These are phyloP conservation scores for Epipyxis sp. DNA, from an alignment of 108 stramenopile species.

Conservation along the genomic window DNA sequence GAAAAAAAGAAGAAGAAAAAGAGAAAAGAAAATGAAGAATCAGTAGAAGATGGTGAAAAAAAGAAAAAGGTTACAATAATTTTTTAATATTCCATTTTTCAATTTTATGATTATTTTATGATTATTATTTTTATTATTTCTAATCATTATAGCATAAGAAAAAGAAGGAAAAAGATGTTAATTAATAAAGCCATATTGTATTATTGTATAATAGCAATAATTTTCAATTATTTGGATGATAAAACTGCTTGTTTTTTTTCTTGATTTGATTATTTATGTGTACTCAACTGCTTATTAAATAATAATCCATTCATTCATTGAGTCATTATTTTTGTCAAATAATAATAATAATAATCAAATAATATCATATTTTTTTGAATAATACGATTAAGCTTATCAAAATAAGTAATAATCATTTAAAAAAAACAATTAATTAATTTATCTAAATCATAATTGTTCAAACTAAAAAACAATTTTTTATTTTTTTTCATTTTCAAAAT, in stretches of 20 bases:
- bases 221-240: too few species aligned
- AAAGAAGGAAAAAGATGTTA: too few species aligned
- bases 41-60: background rate
- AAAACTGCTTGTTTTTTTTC: too few species aligned
- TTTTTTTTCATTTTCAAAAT: background rate
- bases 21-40: background rate
- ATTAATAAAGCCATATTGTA: too few species aligned
- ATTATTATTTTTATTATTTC: too few species aligned
- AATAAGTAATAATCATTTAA: background rate
- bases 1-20: background rate
- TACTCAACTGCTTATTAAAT: too few species aligned
- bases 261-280: too few species aligned
- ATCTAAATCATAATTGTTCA: background rate
- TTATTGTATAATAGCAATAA: too few species aligned
- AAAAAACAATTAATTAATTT: background rate
- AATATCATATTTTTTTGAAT: background rate
- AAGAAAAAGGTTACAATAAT: background rate
- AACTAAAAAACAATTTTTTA: background rate
- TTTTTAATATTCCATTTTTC: background rate
- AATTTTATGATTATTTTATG: background rate
- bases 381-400: background rate
- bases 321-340: too few species aligned
- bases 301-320: too few species aligned
- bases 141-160: too few species aligned
- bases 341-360: too few species aligned